Conservation (phyloP, 257 asterid genomes). For the Solanum bulbocastanum region DNA sequence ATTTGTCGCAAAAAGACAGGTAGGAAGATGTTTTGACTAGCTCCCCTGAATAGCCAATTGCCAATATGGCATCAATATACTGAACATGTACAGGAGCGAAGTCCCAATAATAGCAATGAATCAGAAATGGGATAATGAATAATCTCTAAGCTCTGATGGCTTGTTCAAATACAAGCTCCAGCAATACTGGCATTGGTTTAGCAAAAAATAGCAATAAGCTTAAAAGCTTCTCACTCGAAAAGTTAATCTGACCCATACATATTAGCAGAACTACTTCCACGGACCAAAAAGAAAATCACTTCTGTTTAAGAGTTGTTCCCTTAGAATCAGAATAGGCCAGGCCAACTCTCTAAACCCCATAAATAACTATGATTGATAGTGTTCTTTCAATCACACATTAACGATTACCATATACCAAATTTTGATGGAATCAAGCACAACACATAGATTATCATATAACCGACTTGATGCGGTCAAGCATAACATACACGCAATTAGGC, state of each 20-base stretch:
- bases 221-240: not conserved
- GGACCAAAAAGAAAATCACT: not conserved
- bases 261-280: not conserved
- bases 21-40: not conserved
- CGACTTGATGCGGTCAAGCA: too few relatives aligned
- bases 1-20: not conserved
- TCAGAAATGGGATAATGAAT: not conserved
- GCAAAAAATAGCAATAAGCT: not conserved
- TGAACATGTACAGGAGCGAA: not conserved
- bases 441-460: too few relatives aligned
- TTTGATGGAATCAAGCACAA: too few relatives aligned
- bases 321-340: not conserved
- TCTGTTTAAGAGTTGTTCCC: not conserved
- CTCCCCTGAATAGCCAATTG: not conserved
- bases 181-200: not conserved
- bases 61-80: not conserved
- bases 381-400: not conserved
- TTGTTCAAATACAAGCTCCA: not conserved
- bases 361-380: not conserved
- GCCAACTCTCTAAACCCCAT: not conserved
- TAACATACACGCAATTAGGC: too few relatives aligned
- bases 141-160: not conserved
- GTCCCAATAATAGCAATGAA: not conserved
- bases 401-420: too few relatives aligned
- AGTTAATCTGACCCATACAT: not conserved